Evolutionary conservation across 345 rosid species (phyloP).

Genomic region (Euclidium syriacum): DNA sequence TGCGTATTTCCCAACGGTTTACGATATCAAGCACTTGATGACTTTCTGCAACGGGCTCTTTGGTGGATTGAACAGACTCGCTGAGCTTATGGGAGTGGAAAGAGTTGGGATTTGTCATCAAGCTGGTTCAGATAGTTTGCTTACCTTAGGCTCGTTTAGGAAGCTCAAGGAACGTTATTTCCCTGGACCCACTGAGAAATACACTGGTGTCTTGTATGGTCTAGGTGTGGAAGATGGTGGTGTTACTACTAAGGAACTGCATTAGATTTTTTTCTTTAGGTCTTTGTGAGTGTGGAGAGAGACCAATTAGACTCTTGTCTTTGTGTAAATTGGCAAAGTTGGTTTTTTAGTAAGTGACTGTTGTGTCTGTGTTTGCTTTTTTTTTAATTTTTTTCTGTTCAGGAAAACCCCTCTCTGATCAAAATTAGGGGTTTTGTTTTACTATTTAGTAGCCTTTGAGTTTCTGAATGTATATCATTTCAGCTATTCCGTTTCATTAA

Average conservation of each 20-base stretch:
- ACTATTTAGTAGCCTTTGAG: constrained; percentile 34
- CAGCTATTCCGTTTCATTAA: constrained; percentile 61
- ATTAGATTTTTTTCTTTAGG: constrained; percentile 53
- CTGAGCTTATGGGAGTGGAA: constrained; percentile 83
- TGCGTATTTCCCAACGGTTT: constrained; percentile 63
- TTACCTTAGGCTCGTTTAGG: constrained; percentile 75
- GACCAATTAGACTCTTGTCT: constrained; percentile 32
- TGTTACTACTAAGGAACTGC: constrained; percentile 32
- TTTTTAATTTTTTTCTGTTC: too few species aligned
- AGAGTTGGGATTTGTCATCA: constrained; percentile 79
- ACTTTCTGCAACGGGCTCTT: constrained; percentile 80
- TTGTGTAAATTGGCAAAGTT: constrained; percentile 64
- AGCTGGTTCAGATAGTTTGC: constrained; percentile 93
- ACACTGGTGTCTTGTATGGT: constrained; percentile 84
- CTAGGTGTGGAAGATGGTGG: constrained; percentile 79
- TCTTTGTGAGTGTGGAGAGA: constrained; percentile 56
- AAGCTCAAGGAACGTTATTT: constrained; percentile 80
- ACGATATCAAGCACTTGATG: constrained; percentile 90
- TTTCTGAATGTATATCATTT: constrained; percentile 62
- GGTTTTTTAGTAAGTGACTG: constrained; percentile 51
- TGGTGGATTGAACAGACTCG: constrained; percentile 89
- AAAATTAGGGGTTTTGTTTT: constrained; percentile 49
- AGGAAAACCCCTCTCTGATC: constrained; percentile 38
- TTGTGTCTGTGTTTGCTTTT: constrained; percentile 33
- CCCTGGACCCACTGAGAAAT: constrained; percentile 60